phyloP scores from a whole-genome alignment of 73 alveolate species.

The Blepharisma stoltei region DNA sequence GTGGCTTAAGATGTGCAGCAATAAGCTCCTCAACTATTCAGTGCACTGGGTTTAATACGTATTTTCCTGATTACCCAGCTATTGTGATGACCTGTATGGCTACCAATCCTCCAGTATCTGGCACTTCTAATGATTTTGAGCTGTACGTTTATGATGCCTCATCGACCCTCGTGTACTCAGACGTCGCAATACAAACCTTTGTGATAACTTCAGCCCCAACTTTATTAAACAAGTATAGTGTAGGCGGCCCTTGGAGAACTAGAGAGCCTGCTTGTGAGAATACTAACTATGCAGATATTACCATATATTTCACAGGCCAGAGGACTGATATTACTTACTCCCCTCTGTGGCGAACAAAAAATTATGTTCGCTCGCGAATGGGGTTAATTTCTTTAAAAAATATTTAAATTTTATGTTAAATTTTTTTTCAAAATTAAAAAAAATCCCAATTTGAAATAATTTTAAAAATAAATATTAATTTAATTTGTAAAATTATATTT shows the following conservation, averaged over 20 bases:
- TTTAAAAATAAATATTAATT: too few relatives aligned
- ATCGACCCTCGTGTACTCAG: not conserved
- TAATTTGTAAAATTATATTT: too few relatives aligned
- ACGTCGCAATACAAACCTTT: not conserved
- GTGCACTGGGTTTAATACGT: not conserved
- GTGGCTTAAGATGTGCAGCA: not conserved
- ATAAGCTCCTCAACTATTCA: not conserved
- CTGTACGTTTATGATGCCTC: not conserved
- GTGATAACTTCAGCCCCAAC: not conserved
- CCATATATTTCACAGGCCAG: not conserved
- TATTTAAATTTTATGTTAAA: too few relatives aligned
- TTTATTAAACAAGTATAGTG: not conserved
- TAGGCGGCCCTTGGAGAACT: slow-evolving; percentile 19
- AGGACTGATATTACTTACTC: not conserved
- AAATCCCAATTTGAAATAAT: too few relatives aligned
- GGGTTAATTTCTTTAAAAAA: too few relatives aligned
- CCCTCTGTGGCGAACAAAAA: too few relatives aligned
- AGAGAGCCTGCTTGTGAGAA: slow-evolving; percentile 24
- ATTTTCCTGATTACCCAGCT: not conserved
- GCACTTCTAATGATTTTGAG: not conserved
- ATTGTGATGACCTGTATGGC: not conserved
- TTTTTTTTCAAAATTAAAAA: too few relatives aligned
- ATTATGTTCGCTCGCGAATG: too few relatives aligned
- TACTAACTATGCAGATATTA: not conserved
- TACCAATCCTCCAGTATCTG: not conserved